Percentiles rank a stretch among this genome's conserved stretches.
These are phyloP conservation scores for Hypsizygus ulmarius DNA, from an alignment of 1,284 basidiomycete genomes.

Conservation along the genomic window DNA sequence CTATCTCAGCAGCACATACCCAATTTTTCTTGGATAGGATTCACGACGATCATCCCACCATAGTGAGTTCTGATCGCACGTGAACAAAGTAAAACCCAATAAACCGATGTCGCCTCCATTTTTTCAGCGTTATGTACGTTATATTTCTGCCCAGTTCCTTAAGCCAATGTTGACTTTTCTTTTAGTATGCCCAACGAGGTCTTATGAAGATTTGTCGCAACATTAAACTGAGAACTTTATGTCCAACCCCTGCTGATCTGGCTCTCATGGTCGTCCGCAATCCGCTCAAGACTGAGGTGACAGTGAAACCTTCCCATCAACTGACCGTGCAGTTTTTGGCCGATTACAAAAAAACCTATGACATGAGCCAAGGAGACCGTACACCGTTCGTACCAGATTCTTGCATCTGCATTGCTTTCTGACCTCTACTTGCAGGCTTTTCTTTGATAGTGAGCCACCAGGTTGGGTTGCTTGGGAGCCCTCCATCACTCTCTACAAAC, in stretches of 20 bases:
- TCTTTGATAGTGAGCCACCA: slow-evolving; percentile 51
- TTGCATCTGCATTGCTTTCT: neutral
- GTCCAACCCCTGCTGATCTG: slow-evolving; percentile 54
- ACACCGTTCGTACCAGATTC: slow-evolving; percentile 42
- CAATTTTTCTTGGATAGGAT: slow-evolving; percentile 56
- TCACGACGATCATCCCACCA: slow-evolving; percentile 59
- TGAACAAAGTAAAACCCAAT: neutral
- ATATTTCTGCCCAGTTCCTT: slow-evolving; percentile 1
- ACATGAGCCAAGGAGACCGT: slow-evolving; percentile 29
- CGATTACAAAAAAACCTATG: slow-evolving; percentile 45
- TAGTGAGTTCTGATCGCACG: slow-evolving; percentile 41
- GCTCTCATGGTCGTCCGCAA: slow-evolving; percentile 52
- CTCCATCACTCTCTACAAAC: slow-evolving; percentile 42
- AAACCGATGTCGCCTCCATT: neutral
- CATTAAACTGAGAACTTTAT: slow-evolving; percentile 81
- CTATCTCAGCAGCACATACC: slow-evolving; percentile 52
- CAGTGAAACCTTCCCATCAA: slow-evolving; percentile 50
- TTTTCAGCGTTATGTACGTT: slow-evolving; percentile 58
- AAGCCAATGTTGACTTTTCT: slow-evolving; percentile 5
- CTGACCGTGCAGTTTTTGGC: slow-evolving; percentile 58
- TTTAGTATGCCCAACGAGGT: slow-evolving; percentile 66
- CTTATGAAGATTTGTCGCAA: slow-evolving; percentile 63
- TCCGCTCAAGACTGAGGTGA: slow-evolving; percentile 55
- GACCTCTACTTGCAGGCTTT: slow-evolving; percentile 33
- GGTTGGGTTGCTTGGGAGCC: slow-evolving; percentile 64